phyloP scores from a whole-genome alignment of 2,329 filamentous ascomycete species.

The Botrytis sinoallii region DNA sequence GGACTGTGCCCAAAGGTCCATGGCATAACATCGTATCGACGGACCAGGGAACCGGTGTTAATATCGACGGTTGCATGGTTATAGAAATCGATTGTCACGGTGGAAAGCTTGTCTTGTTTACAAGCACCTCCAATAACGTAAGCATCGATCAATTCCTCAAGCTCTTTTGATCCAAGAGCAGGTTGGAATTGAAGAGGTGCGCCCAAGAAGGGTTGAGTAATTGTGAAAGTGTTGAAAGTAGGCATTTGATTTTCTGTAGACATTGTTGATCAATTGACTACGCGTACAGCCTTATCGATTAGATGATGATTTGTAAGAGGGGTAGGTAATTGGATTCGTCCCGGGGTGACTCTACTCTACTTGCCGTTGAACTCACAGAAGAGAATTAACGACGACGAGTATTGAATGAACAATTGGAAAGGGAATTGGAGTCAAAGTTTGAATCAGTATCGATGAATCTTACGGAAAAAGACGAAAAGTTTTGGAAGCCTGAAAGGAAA shows the following conservation, averaged over 20 bases:
- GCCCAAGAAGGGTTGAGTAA: slow-evolving; percentile 57
- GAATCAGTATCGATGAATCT: neutral
- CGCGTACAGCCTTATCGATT: slow-evolving; percentile 4
- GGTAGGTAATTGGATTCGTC: neutral
- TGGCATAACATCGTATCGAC: slow-evolving; percentile 39
- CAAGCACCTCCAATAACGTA: slow-evolving; percentile 53
- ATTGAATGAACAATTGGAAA: neutral
- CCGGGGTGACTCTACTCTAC: slow-evolving; percentile 15
- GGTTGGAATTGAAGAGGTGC: slow-evolving; percentile 63
- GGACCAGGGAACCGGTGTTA: slow-evolving; percentile 57
- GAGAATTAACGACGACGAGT: slow-evolving; percentile 11
- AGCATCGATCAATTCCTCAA: slow-evolving; percentile 57
- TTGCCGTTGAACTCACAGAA: neutral
- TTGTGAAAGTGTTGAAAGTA: slow-evolving; percentile 39
- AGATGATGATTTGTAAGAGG: neutral
- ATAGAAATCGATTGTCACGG: slow-evolving; percentile 58
- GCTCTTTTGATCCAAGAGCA: slow-evolving; percentile 59
- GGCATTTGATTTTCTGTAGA: slow-evolving; percentile 13
- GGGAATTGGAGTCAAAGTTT: neutral
- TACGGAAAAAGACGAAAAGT: neutral
- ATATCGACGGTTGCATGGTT: slow-evolving; percentile 54
- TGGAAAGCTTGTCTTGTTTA: slow-evolving; percentile 57
- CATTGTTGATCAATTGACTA: slow-evolving; percentile 12
- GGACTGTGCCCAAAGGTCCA: slow-evolving; percentile 41
- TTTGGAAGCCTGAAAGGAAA: slow-evolving; percentile 1